Evolutionary conservation across 2,329 filamentous ascomycete genomes (phyloP), one percentile per base, ranked within the genome.

Genomic region (Fusarium transvaalense): DNA sequence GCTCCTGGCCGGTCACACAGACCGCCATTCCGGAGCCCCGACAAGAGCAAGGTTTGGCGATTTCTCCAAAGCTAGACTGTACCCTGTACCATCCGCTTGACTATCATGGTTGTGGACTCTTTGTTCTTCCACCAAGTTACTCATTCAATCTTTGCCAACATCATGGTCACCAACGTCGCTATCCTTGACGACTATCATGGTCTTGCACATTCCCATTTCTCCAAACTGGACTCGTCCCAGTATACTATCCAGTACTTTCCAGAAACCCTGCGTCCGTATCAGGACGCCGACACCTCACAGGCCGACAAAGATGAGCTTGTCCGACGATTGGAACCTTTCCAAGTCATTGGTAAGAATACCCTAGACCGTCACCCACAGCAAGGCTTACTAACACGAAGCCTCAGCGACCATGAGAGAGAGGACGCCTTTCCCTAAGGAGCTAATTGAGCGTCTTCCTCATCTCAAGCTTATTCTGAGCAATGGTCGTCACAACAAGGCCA

Each of bases 111-210:
- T 25, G 8, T 7, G 12, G 7, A 17, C 15, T 17, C 7, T 41
- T 23, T 41, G 14, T 38, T 38, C 10, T 19, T 12, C 10, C 5
- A 14, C 17, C 21, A 21, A 19, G 7, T 15, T 3, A 6, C 13
- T 17, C 21, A 2, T 7, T 17, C 3, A 12, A 4, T 29, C 7
- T 15, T 19, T 37, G 3, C 14, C n/a, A 35, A 23, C 31, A 37
- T n/a, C 13, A 54, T 54, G 51, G 39, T 37, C 17, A 54, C 31
- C 2, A 31, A 45, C 10, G 51, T 54, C n/a, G 51, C 51, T 23
- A 31, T 54, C 12, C 51, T 54, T 9, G 51, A 54, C 23, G 51
- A 54, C 31, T 54, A 54, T 37, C 51, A 54, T n/a, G 31, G 51
- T 46, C 39, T 54, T 14, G 39, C 51, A 14, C 4, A 23, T 29